Evolutionary conservation across 2,329 filamentous ascomycete species (phyloP).

Genomic region (Aspergillus sergii): DNA sequence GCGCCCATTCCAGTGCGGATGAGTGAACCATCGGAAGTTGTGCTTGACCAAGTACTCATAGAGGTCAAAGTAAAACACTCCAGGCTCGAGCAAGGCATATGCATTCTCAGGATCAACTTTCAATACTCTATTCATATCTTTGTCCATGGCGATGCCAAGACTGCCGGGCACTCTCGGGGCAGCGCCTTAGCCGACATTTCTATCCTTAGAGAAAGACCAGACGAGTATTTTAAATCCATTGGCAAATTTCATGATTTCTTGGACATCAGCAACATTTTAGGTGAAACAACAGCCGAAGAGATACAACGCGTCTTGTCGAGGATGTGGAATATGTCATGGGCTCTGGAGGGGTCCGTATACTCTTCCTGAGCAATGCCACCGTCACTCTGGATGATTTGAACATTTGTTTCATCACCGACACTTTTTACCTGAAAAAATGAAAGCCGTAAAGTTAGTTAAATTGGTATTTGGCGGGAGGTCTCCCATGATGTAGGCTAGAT

Average conservation of each 20-base stretch:
- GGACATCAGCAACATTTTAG: not conserved
- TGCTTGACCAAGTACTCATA: slow-evolving; percentile 38
- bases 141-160: slow-evolving; percentile 48
- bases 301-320: not conserved
- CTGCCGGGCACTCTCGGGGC: slow-evolving; percentile 49
- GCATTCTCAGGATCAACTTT: slow-evolving; percentile 54
- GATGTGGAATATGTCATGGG: not conserved
- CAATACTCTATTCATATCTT: slow-evolving; percentile 54
- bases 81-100: slow-evolving; percentile 57
- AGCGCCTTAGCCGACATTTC: slow-evolving; percentile 56
- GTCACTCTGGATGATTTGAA: not conserved
- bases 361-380: not conserved
- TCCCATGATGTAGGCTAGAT: too few species aligned
- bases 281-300: not conserved
- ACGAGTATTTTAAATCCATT: slow-evolving; percentile 38
- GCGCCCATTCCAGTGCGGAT: slow-evolving; percentile 53
- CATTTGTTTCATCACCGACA: not conserved
- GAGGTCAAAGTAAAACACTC: slow-evolving; percentile 56
- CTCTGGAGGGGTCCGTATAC: not conserved
- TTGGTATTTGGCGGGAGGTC: not conserved
- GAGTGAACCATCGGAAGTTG: slow-evolving; percentile 43
- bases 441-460: not conserved
- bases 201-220: slow-evolving; percentile 41
- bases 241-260: slow-evolving; percentile 16
- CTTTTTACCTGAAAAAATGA: not conserved